Evolutionary conservation across 2,329 filamentous ascomycete species (phyloP).

Genomic region (Mycosphaerella sp.): DNA sequence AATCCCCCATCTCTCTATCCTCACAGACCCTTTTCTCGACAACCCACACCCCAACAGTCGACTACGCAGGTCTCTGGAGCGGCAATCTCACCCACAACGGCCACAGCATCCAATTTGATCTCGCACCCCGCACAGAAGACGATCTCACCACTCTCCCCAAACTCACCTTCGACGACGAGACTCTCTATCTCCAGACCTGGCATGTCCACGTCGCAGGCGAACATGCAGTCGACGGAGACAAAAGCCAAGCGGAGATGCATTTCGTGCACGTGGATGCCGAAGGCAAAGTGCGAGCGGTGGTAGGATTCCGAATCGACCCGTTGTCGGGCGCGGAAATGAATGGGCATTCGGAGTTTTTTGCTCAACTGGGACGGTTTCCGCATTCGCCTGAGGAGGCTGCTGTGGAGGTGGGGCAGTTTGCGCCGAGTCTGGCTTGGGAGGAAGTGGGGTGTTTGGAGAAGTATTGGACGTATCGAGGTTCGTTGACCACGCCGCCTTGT

Average conservation of each 20-base stretch:
- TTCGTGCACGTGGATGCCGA: slow-evolving; percentile 43
- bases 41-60: slow-evolving; percentile 9
- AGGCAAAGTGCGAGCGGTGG: slow-evolving; percentile 42
- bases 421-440: slow-evolving; percentile 34
- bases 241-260: slow-evolving; percentile 45
- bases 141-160: slow-evolving; percentile 38
- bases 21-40: not conserved
- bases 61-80: slow-evolving; percentile 33
- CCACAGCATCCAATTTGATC: slow-evolving; percentile 44
- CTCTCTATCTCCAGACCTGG: slow-evolving; percentile 46
- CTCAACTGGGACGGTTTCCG: slow-evolving; percentile 30
- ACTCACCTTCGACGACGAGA: slow-evolving; percentile 43
- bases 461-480: slow-evolving; percentile 47
- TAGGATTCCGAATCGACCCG: too few relatives aligned
- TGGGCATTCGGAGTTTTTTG: slow-evolving; percentile 38
- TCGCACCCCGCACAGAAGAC: slow-evolving; percentile 33
- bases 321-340: too few relatives aligned
- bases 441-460: slow-evolving; percentile 39
- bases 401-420: slow-evolving; percentile 20
- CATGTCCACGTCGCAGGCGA: slow-evolving; percentile 49
- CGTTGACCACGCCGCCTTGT: slow-evolving; percentile 45
- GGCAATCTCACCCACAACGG: slow-evolving; percentile 47
- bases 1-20: slow-evolving; percentile 13
- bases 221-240: slow-evolving; percentile 41
- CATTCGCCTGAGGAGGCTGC: slow-evolving; percentile 15